Evolutionary conservation across 257 asterid species (phyloP).

Genomic region (Solanum ossicruentum): DNA sequence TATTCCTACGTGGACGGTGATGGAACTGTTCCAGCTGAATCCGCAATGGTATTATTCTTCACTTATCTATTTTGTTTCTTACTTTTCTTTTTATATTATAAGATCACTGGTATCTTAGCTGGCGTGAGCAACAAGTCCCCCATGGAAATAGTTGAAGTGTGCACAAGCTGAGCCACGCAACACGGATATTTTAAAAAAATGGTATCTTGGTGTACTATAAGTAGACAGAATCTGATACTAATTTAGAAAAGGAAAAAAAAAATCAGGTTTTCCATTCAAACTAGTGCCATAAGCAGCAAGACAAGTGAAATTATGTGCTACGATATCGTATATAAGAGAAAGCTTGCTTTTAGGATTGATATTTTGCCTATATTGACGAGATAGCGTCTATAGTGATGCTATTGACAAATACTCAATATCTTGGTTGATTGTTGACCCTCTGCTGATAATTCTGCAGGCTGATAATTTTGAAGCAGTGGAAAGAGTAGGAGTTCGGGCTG

Average conservation of each 20-base stretch:
- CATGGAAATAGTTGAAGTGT: background rate
- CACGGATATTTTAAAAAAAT: background rate
- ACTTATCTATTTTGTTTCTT: background rate
- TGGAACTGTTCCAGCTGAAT: constrained; percentile 91
- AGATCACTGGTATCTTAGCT: background rate
- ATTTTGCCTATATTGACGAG: background rate
- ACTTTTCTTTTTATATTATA: background rate
- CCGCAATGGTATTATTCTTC: constrained; percentile 48
- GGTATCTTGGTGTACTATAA: background rate
- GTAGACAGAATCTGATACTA: background rate
- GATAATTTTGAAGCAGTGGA: constrained; percentile 61
- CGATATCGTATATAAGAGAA: background rate
- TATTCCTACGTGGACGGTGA: constrained; percentile 78
- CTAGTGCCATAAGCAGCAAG: background rate
- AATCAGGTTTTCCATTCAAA: background rate
- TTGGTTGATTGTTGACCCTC: background rate
- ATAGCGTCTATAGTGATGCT: background rate
- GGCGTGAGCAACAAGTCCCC: too few species aligned
- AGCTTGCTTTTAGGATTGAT: background rate
- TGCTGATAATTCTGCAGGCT: constrained; percentile 30
- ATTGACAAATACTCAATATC: background rate
- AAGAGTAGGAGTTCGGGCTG: constrained; percentile 53
- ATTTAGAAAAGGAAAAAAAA: background rate
- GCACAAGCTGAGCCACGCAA: background rate
- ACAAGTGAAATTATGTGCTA: background rate